Evolutionary conservation across 1,139 yeast genomes (phyloP), one percentile per base, ranked within the genome.

Genomic region (Magnusiomyces ingens): DNA sequence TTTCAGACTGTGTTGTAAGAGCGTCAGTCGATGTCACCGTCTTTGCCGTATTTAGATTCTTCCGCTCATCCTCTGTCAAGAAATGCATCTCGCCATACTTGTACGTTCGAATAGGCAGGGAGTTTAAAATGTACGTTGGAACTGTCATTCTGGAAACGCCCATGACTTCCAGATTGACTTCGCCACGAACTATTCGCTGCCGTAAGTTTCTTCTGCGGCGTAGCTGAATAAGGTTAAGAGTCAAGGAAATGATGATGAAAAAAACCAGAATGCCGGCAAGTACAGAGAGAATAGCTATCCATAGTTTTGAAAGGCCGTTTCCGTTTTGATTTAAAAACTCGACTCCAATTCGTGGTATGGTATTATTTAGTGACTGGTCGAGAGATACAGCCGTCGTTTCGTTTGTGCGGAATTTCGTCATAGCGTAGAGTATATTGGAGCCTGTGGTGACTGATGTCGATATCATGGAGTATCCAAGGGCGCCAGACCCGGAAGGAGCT

Each of bases 81-180:
- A 53, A 55, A 29, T 53, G 55, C 37, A 51, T 54, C 43, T 55
- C 56, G 2, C 58, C 58, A 35, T 51, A 52, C 13, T 49, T 53
- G 49, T 58, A 62, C 8, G 52, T 53, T 18, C 58, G 49, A 37
- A 60, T 52, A 1, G 67, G 66, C n/a, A 64, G 49, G 4, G 57
- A 57, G 15, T 58, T 58, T 19, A 64, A 55, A 12, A 63, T 50
- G 22, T 54, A 54, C n/a, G 55, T 50, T 5, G 67, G 66, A 6
- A 62, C 66, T 5, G 64, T 58, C 18, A 64, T 45, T 4, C 60
- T 53, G 40, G 59, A 60, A 43, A 64, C 57, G 1, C 67, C 67
- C 26, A 64, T 53, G 5, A 57, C 52, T 43, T 59, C 65, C n/a
- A 63, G 56, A 47, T 62, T 63, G 10, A 64, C 60, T 42, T 64